Percentiles rank a stretch among this genome's conserved stretches.
phyloP scores from a whole-genome alignment of 106 monocot species.

The Dendrobium huoshanense region DNA sequence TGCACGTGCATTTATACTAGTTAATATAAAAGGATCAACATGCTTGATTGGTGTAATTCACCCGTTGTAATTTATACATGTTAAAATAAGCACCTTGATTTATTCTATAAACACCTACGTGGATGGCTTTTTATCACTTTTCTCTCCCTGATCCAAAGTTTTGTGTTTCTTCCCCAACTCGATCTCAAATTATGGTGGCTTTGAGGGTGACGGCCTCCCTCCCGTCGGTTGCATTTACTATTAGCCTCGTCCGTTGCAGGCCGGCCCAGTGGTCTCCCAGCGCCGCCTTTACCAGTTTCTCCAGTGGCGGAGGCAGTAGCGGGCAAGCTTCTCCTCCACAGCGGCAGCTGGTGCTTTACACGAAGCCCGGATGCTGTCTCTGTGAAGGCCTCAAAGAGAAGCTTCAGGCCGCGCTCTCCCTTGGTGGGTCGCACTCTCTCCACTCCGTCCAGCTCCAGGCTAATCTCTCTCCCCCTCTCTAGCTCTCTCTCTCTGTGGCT shows the following conservation, averaged over 20 bases:
- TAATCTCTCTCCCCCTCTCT: not conserved
- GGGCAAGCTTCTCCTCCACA: not conserved
- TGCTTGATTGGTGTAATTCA: too few species aligned
- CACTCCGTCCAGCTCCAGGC: conserved; percentile 59
- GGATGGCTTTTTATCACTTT: too few species aligned
- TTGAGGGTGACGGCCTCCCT: not conserved
- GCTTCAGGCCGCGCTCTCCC: conserved; percentile 69
- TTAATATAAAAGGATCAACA: too few species aligned
- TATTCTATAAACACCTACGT: too few species aligned
- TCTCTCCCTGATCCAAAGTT: too few species aligned
- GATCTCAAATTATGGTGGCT: too few species aligned
- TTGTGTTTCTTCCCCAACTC: too few species aligned
- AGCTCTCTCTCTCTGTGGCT: not conserved
- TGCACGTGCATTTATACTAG: too few species aligned
- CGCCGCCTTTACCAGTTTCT: conserved; percentile 1
- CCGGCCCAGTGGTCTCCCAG: not conserved
- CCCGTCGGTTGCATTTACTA: not conserved
- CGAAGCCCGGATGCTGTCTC: conserved; percentile 91
- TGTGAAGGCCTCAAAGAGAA: conserved; percentile 98
- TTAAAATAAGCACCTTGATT: too few species aligned
- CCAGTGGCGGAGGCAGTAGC: not conserved
- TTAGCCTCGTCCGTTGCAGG: not conserved
- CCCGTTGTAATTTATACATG: too few species aligned
- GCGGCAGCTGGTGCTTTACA: conserved; percentile 69
- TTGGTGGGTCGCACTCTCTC: conserved; percentile 50